phyloP scores from a whole-genome alignment of 345 rosid genomes.

The Murraya paniculata region DNA sequence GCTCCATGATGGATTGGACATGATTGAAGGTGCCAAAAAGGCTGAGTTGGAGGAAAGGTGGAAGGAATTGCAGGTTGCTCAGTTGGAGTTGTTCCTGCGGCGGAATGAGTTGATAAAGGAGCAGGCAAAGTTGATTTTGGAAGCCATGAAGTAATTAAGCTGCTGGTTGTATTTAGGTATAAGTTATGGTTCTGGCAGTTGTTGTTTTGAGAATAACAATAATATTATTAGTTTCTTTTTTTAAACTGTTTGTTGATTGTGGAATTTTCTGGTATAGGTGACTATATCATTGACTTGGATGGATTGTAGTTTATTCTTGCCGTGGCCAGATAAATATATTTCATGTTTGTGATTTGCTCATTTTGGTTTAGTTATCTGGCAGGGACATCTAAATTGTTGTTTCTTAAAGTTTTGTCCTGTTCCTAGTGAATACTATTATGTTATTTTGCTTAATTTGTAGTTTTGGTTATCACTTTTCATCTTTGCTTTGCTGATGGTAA shows the following conservation, averaged over 20 bases:
- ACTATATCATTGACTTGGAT: neutral
- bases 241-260: neutral
- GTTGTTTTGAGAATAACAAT: neutral
- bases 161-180: neutral
- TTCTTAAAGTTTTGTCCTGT: neutral
- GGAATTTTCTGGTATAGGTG: neutral
- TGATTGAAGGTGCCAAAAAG: slow-evolving; percentile 31
- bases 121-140: slow-evolving; percentile 34
- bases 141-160: slow-evolving; percentile 10
- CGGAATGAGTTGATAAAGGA: slow-evolving; percentile 25
- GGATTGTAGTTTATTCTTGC: neutral
- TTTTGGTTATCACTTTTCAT: neutral
- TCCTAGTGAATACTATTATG: neutral
- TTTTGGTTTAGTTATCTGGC: neutral
- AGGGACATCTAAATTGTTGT: neutral
- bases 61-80: slow-evolving; percentile 32
- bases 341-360: neutral
- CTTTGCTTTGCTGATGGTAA: neutral
- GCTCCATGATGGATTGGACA: slow-evolving; percentile 18
- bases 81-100: slow-evolving; percentile 33
- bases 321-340: neutral
- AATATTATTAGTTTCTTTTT: neutral
- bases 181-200: neutral
- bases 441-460: neutral
- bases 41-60: slow-evolving; percentile 31